phyloP scores from a whole-genome alignment of 2,329 filamentous ascomycete species.

The Stagonosporopsis rhizophila region DNA sequence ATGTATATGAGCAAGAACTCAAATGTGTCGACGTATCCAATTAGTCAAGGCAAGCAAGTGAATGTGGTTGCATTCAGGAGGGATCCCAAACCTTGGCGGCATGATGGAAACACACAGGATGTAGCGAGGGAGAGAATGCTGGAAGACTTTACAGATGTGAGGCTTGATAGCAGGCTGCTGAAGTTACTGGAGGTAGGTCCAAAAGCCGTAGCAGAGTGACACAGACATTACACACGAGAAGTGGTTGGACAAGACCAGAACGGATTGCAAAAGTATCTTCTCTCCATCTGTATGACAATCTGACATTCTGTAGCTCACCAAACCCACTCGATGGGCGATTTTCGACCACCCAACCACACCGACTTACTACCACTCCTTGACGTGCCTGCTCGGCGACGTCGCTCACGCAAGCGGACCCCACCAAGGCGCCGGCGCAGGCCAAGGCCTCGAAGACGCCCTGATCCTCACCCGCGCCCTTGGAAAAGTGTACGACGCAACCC shows the following conservation, averaged over 20 bases:
- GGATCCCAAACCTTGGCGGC: constrained; percentile 21
- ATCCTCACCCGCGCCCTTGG: constrained; percentile 28
- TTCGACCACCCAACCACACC: constrained; percentile 30
- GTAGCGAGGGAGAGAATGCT: constrained; percentile 28
- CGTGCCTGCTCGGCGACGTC: constrained; percentile 34
- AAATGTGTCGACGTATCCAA: constrained; percentile 30
- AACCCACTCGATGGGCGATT: constrained; percentile 29
- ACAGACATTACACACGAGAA: neutral
- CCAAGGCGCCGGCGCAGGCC: constrained; percentile 35
- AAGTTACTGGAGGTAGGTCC: constrained; percentile 15
- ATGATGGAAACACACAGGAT: constrained; percentile 17
- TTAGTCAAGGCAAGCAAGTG: constrained; percentile 24
- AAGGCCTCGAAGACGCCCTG: constrained; percentile 36
- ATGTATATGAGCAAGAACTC: constrained; percentile 31
- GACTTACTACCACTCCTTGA: constrained; percentile 25
- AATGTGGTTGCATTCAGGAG: constrained; percentile 35
- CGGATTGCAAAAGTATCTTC: too few relatives aligned
- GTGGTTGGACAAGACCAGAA: too few relatives aligned
- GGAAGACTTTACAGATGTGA: constrained; percentile 22
- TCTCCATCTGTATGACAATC: too few relatives aligned
- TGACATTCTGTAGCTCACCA: constrained; percentile 6
- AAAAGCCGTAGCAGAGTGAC: neutral
- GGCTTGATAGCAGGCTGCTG: constrained; percentile 20
- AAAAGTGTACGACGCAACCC: neutral
- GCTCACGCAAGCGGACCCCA: constrained; percentile 33